Conservation (phyloP, 129 eudicot genomes). For the Pseudognaphalium luteoalbum region DNA sequence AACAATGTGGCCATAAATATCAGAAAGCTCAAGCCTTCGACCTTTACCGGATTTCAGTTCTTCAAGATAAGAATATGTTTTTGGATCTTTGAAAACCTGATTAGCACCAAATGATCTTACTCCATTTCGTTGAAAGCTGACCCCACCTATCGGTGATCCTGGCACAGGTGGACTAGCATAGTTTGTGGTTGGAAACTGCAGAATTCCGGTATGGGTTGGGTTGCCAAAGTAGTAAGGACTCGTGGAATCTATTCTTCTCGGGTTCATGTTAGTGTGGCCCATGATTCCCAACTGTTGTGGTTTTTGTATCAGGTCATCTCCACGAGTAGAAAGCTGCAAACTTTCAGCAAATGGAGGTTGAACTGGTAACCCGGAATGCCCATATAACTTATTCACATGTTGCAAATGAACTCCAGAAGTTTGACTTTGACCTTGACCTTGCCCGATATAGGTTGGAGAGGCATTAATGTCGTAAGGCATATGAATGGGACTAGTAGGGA, state of each 20-base stretch:
- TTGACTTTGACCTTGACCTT: constrained; percentile 37
- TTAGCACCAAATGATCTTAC: constrained; percentile 48
- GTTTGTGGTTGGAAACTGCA: constrained; percentile 50
- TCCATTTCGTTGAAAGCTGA: constrained; percentile 43
- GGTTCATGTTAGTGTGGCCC: constrained; percentile 40
- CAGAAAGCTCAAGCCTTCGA: constrained; percentile 68
- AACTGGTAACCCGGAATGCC: constrained; percentile 50
- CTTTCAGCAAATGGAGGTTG: constrained; percentile 55
- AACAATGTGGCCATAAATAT: constrained; percentile 62
- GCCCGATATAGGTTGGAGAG: constrained; percentile 35
- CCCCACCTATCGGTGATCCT: constrained; percentile 47
- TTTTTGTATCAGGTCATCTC: constrained; percentile 46
- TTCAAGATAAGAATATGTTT: constrained; percentile 66
- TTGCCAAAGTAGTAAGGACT: constrained; percentile 45
- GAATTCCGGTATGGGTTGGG: constrained; percentile 46
- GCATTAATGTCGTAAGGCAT: constrained; percentile 41
- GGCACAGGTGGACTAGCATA: constrained; percentile 55
- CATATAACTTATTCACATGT: constrained; percentile 49
- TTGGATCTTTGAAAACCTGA: constrained; percentile 39
- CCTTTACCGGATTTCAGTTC: constrained; percentile 74
- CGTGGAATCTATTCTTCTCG: constrained; percentile 35
- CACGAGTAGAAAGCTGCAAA: constrained; percentile 37
- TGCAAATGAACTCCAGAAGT: constrained; percentile 37
- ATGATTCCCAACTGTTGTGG: constrained; percentile 37
- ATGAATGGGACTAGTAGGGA: constrained; percentile 46